Evolutionary conservation across 768 basidiomycete genomes (phyloP).

Genomic region (Clavaria fumosa): DNA sequence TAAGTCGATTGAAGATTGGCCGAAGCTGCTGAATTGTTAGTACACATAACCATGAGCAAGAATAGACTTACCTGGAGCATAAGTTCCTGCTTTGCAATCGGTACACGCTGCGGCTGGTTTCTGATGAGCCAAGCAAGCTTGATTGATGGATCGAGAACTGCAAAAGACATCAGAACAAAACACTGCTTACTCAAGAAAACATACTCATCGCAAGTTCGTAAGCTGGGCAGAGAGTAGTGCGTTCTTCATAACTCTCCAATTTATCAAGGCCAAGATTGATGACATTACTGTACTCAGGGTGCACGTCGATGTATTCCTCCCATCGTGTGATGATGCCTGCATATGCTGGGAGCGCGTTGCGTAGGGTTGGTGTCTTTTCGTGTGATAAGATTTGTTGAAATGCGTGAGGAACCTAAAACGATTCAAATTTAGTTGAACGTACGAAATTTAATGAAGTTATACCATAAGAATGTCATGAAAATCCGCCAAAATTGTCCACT

Average conservation of each 20-base stretch:
- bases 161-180: too few species aligned
- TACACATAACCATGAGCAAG: too few species aligned
- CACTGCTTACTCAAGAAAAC: too few species aligned
- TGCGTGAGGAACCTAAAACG: conserved; percentile 18
- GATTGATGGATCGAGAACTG: too few species aligned
- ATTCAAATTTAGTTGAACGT: neutral
- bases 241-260: conserved; percentile 13
- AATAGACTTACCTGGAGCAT: too few species aligned
- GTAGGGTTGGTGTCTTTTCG: conserved; percentile 18
- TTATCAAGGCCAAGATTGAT: conserved; percentile 18
- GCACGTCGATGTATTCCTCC: conserved; percentile 9
- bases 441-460: conserved; percentile 1
- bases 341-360: conserved; percentile 16
- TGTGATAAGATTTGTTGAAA: conserved; percentile 19
- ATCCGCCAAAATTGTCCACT: conserved; percentile 15
- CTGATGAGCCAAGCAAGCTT: too few species aligned
- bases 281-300: conserved; percentile 7
- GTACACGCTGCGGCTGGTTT: too few species aligned
- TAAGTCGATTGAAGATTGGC: too few species aligned
- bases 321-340: conserved; percentile 14
- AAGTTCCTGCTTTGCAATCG: too few species aligned
- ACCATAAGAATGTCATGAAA: conserved; percentile 16
- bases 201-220: conserved; percentile 15
- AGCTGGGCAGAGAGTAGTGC: conserved; percentile 12
- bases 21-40: too few species aligned